Conservation (phyloP, 352 stramenopile species). For the Aphanomyces stellatus region DNA sequence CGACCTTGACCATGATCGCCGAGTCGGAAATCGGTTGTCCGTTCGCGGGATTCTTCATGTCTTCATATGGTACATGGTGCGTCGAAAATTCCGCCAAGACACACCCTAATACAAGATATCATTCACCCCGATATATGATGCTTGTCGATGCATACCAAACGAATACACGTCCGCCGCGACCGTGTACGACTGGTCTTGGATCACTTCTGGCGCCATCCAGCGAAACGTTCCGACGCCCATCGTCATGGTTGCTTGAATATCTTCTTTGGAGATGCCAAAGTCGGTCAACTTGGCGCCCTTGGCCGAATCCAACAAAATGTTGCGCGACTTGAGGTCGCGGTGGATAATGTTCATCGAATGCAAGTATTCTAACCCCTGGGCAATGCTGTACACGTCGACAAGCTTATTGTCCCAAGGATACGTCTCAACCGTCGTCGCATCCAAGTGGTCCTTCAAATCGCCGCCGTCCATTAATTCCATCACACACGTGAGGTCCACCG, state of each 20-base stretch:
- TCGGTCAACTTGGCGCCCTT: slow-evolving; percentile 11
- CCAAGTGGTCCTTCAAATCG: neutral
- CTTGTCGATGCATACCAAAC: slow-evolving; percentile 7
- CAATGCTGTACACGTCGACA: neutral
- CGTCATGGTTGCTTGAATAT: neutral
- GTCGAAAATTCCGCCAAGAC: slow-evolving; percentile 48
- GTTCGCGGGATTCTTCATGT: slow-evolving; percentile 20
- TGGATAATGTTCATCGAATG: slow-evolving; percentile 5
- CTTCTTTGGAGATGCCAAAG: slow-evolving; percentile 5
- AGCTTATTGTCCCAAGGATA: slow-evolving; percentile 2
- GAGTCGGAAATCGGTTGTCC: neutral
- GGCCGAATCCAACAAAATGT: slow-evolving; percentile 5
- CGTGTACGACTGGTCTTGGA: neutral
- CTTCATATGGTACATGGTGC: slow-evolving; percentile 40
- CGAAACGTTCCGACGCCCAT: neutral
- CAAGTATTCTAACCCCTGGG: neutral
- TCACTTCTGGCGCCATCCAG: slow-evolving; percentile 10
- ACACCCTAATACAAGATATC: slow-evolving; percentile 8
- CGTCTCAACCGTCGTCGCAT: too few species aligned
- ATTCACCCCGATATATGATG: neutral
- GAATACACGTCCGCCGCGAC: slow-evolving; percentile 4
- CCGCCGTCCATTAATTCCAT: neutral
- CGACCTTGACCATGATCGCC: neutral
- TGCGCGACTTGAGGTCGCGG: slow-evolving; percentile 2
- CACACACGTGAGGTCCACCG: neutral